Percentiles rank a stretch among this genome's conserved stretches.
phyloP scores from a whole-genome alignment of 805 yeast genomes.

The Candida corydali region DNA sequence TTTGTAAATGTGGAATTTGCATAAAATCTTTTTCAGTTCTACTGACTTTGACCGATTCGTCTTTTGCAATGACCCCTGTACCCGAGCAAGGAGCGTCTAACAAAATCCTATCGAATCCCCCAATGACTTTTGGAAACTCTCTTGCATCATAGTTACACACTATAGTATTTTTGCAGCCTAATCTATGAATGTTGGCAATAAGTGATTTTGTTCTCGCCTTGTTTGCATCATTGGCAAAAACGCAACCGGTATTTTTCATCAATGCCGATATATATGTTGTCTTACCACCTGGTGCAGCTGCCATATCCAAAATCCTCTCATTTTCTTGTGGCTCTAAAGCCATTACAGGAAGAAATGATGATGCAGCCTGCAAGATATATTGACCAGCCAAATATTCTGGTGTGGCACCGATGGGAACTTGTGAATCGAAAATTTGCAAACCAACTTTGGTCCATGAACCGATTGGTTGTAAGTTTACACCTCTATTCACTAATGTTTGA shows the following conservation, averaged over 20 bases:
- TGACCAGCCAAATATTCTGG: constrained; percentile 98
- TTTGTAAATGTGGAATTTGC: constrained; percentile 94
- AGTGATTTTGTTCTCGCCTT: constrained; percentile 94
- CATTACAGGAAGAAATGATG: constrained; percentile 96
- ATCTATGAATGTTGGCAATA: constrained; percentile 94
- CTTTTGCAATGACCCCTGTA: constrained; percentile 98
- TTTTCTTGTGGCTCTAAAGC: constrained; percentile 96
- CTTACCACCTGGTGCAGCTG: constrained; percentile 99
- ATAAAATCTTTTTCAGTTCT: constrained; percentile 96
- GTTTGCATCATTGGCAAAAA: constrained; percentile 96
- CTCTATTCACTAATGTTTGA: constrained; percentile 90
- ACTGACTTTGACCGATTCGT: constrained; percentile 86
- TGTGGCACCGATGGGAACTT: constrained; percentile 99
- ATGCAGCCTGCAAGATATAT: constrained; percentile 96
- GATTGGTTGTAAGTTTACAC: constrained; percentile 95
- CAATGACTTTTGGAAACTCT: constrained; percentile 96
- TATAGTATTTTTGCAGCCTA: constrained; percentile 94
- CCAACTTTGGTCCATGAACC: constrained; percentile 99
- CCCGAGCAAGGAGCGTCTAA: constrained; percentile 99
- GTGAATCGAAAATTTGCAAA: constrained; percentile 93
- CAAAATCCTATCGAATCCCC: constrained; percentile 93
- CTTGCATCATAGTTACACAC: constrained; percentile 98
- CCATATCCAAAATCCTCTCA: constrained; percentile 96
- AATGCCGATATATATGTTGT: constrained; percentile 91
- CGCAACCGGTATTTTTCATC: constrained; percentile 97